Base-by-base conservation (phyloP, 108 stramenopile genomes). In the Nannochloropsis salina region DNA sequence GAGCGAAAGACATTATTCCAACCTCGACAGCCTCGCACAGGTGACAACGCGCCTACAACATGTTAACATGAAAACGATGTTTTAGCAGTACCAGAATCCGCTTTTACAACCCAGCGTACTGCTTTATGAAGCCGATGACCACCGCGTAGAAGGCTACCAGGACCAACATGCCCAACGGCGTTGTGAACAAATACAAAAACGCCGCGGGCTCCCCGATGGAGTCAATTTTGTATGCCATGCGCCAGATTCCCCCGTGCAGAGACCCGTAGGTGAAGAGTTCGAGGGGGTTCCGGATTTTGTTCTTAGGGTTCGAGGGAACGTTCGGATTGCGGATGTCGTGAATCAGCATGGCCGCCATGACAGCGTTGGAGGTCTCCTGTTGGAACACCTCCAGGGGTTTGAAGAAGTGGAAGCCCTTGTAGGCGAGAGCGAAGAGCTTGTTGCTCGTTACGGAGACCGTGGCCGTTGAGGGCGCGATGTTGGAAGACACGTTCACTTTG, bases 361-460 rank as follows among this genome's bases (percentile, higher is more conserved):
- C 96, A 43, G 96, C 95, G 84, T 96, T 97, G 88, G 96, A 96
- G 40, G 95, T 96, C 90, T 97, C 97, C 42, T 96, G 98, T 43
- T 95, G 95, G 87, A 96, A 96, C 82, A 98, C 97, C 89, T 98
- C 98, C 87, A 95, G 95, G 42, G 97, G 96, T 82, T 88, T 91
- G 90, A 98, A 98, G 89, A 94, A 95, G 40, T 95, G 95, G 96
- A 98, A 97, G 80, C 97, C 98, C 85, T 95, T 96, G 93, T 98
- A 98, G 85, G 98, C 98, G 96, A 95, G 94, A 9, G 96, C 98
- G 91, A 98, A 98, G 45, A 96, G 96, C 85, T 93, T 92, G 92
- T 97, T 97, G 86, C 94, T 94, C 80, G 90, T 91, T 42, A 98
- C 98, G 44, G 96, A 96, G 6, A 90, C 94, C 41, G 98, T 98